Evolutionary conservation across 139 green algal species (phyloP).

Genomic region (Desmodesmus armatus): DNA sequence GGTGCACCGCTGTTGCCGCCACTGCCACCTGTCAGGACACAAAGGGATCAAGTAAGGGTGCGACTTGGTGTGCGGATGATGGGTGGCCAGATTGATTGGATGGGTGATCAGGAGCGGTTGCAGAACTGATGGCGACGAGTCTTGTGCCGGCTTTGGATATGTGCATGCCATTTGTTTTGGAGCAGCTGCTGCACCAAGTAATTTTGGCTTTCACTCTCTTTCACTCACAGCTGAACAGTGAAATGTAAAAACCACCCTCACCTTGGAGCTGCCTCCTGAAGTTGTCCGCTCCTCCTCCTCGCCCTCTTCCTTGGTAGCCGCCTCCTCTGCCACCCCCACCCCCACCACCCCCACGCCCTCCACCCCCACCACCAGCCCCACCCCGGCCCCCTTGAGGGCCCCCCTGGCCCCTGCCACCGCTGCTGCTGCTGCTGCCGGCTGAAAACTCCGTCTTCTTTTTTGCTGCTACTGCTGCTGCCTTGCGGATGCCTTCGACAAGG

Average conservation of each 20-base stretch:
- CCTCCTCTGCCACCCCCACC: constrained; percentile 48
- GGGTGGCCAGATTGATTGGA: too few species aligned
- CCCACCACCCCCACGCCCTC: constrained; percentile 38
- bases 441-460: constrained; percentile 19
- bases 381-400: constrained; percentile 24
- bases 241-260: too few species aligned
- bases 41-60: too few species aligned
- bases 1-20: too few species aligned
- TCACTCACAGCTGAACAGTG: too few species aligned
- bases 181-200: not conserved
- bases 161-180: too few species aligned
- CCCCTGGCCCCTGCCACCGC: not conserved
- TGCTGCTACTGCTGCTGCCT: constrained; percentile 32
- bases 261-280: constrained; percentile 49
- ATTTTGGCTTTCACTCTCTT: too few species aligned
- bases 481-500: constrained; percentile 53
- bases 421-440: constrained; percentile 39
- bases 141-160: too few species aligned
- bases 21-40: too few species aligned
- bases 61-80: too few species aligned
- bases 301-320: not conserved
- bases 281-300: constrained; percentile 42
- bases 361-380: constrained; percentile 28
- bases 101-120: too few species aligned
- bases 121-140: too few species aligned